Base-by-base conservation (phyloP, 306 rosid genomes). In the Purshia tridentata region DNA sequence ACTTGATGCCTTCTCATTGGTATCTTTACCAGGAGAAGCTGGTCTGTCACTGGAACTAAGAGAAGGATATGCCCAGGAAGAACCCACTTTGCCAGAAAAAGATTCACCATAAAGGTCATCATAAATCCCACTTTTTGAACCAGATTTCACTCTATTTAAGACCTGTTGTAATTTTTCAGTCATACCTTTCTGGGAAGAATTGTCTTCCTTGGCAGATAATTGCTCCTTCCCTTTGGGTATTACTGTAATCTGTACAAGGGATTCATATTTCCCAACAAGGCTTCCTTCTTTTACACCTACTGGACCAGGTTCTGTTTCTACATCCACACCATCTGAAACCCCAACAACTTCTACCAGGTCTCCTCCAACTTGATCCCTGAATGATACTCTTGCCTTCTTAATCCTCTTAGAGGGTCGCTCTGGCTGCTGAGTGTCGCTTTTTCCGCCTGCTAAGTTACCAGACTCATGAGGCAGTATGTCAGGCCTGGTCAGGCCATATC, bases 281-380 rank as follows among this genome's bases (percentile, higher is more conserved):
- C 96, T 92, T 80, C 99, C 99, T 86, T 94, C 99, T 85, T 91
- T 91, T 58, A 94, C 96, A 54, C 95, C 99, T 18, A 94, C 67
- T 16, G 97, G 99, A 74, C 99, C 99, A 54, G 96, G 97, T 79
- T 94, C 97, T 50, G 96, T 91, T 74, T 86, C 99, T 49, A 94
- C 99, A 72, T 88, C 96, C 9, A 81, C 97, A 39, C 99, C 99
- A 79, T 94, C 99, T 20, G 99, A 94, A 74, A 84, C 48, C 73
- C 97, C 99, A 82, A 94, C 99, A 35, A 94, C 86, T 77, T 91
- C 90, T 41, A 87, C 95, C 81, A 94, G 85, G 75, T 86, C 91
- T 71, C 97, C 99, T 70, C 99, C 97, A 76, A 86, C 93, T 73
- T 91, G 99, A 90, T 94, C 97, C 81, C 91, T 86, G 75, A 94